These are phyloP conservation scores for Ophiostoma quercus DNA, from an alignment of 2,329 filamentous ascomycete genomes.

Conservation along the genomic window DNA sequence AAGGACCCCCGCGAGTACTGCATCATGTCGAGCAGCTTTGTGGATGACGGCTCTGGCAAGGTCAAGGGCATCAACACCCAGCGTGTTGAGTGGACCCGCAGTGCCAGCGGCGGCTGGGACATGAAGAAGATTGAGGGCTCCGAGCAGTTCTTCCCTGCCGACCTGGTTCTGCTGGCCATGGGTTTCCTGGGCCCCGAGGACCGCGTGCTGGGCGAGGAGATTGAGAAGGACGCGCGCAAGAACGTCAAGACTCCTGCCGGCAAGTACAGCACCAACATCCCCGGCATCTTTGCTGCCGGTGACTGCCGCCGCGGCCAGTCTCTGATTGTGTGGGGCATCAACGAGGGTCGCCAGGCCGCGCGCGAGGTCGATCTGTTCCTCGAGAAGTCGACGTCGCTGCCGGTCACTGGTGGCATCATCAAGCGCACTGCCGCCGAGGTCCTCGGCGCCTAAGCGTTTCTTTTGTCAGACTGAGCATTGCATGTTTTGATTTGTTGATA, in stretches of 20 bases:
- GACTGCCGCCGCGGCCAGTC: conserved; percentile 79
- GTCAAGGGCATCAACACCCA: conserved; percentile 96
- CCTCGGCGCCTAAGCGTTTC: conserved; percentile 18
- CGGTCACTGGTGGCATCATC: conserved; percentile 88
- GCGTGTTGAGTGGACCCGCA: conserved; percentile 94
- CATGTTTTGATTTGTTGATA: neutral
- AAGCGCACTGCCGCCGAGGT: conserved; percentile 59
- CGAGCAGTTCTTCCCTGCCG: conserved; percentile 93
- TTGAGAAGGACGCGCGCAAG: conserved; percentile 88
- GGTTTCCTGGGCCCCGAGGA: conserved; percentile 94
- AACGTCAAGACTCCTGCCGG: conserved; percentile 91
- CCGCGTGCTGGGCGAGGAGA: conserved; percentile 75
- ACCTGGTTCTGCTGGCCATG: conserved; percentile 92
- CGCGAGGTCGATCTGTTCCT: conserved; percentile 89
- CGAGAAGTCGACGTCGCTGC: conserved; percentile 44
- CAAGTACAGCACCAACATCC: conserved; percentile 81
- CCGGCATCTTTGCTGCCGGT: conserved; percentile 87
- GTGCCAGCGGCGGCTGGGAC: conserved; percentile 84
- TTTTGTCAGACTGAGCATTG: neutral
- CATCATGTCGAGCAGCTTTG: conserved; percentile 97
- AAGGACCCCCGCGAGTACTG: conserved; percentile 95
- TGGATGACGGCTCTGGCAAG: conserved; percentile 77
- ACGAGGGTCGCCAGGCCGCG: conserved; percentile 88
- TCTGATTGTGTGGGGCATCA: conserved; percentile 64
- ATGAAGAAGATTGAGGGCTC: conserved; percentile 96